These are phyloP conservation scores for Fusarium sambucinum DNA, from an alignment of 2,329 filamentous ascomycete species.

Conservation along the genomic window DNA sequence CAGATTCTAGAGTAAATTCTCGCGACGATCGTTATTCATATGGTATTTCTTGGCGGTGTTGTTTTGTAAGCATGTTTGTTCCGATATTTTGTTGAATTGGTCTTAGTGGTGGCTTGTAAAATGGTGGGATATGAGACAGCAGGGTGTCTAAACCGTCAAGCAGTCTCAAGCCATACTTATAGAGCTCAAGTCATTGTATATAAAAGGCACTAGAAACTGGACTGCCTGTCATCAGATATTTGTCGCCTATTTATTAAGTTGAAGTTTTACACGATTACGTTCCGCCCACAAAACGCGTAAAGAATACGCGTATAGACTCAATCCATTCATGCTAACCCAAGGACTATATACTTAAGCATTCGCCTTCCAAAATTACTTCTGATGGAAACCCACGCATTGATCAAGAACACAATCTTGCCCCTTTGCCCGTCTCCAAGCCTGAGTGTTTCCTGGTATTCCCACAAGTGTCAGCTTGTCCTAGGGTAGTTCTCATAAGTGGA, in stretches of 20 bases:
- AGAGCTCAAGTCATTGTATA: background rate
- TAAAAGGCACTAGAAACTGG: background rate
- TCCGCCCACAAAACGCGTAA: too few species aligned
- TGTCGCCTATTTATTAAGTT: background rate
- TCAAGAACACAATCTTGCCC: too few species aligned
- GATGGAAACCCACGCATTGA: too few species aligned
- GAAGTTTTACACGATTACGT: too few species aligned
- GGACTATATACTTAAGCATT: too few species aligned
- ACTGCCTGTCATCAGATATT: background rate
- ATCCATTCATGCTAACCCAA: too few species aligned
- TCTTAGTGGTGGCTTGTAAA: background rate
- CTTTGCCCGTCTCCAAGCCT: too few species aligned
- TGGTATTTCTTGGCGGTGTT: fast-evolving
- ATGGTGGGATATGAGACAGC: background rate
- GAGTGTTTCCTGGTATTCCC: background rate
- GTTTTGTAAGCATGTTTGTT: background rate
- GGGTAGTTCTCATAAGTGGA: too few species aligned
- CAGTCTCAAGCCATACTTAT: background rate
- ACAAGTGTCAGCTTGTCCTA: background rate
- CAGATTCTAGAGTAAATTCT: background rate
- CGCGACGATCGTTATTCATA: background rate
- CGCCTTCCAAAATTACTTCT: too few species aligned
- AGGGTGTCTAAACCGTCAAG: background rate
- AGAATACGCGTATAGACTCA: too few species aligned
- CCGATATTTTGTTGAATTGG: background rate